A percentile compares a stretch with the other conserved stretches of the same genome.
Conservation (phyloP, 2,329 filamentous ascomycete species). For the Leptoxyphium fumago region DNA sequence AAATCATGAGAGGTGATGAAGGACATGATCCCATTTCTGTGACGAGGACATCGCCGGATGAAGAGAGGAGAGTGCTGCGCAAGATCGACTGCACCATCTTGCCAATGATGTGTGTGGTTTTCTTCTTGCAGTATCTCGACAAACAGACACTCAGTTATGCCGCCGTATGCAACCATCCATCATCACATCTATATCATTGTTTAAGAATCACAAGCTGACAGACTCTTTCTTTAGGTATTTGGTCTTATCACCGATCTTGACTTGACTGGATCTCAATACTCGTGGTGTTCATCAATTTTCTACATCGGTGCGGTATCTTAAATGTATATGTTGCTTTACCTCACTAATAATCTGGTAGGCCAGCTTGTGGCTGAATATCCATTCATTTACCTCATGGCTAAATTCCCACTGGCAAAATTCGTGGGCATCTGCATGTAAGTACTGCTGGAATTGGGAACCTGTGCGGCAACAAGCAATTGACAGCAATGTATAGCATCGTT, state of each 20-base stretch:
- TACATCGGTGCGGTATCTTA: constrained; percentile 23
- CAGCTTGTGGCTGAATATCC: constrained; percentile 35
- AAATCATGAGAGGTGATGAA: neutral
- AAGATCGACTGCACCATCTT: constrained; percentile 8
- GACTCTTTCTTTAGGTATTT: constrained; percentile 15
- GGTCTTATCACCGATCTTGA: constrained; percentile 33
- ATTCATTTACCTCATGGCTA: constrained; percentile 37
- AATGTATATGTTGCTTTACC: neutral
- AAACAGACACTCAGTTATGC: constrained; percentile 38
- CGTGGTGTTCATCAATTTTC: constrained; percentile 34
- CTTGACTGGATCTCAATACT: constrained; percentile 32
- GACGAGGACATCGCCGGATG: constrained; percentile 2
- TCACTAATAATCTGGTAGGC: neutral
- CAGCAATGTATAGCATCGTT: constrained; percentile 24
- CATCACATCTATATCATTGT: neutral
- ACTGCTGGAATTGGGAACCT: neutral
- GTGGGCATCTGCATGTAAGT: constrained; percentile 23
- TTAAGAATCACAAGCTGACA: neutral
- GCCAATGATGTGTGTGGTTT: constrained; percentile 13
- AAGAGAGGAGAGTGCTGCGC: constrained; percentile 7
- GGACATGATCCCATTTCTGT: neutral
- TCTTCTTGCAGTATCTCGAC: constrained; percentile 25
- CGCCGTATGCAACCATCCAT: constrained; percentile 8
- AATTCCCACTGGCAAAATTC: constrained; percentile 35
- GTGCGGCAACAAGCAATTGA: neutral